Conservation (phyloP, 345 rosid genomes). For the Raphanus sativus region DNA sequence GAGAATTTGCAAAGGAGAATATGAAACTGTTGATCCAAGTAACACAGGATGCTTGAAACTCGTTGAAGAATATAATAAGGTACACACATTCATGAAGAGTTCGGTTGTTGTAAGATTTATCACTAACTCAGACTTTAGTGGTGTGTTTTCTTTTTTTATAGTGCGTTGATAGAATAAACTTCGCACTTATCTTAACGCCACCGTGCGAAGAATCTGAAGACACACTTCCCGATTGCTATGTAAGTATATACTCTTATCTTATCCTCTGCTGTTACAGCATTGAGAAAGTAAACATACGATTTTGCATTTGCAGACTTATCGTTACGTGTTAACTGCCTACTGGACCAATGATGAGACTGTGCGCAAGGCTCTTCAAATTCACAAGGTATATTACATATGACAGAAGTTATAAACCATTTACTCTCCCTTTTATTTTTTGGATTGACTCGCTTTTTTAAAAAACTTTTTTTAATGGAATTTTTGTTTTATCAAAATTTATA, state of each 20-base stretch:
- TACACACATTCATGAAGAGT: conserved; percentile 39
- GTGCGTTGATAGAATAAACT: conserved; percentile 2
- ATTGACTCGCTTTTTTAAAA: too few relatives aligned
- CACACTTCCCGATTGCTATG: conserved; percentile 21
- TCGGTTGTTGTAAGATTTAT: neutral
- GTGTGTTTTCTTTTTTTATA: neutral
- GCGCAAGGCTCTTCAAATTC: conserved; percentile 24
- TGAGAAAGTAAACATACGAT: conserved; percentile 4
- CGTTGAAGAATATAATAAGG: conserved; percentile 11
- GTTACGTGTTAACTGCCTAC: conserved; percentile 9
- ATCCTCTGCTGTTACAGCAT: conserved; percentile 17
- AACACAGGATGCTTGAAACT: conserved; percentile 30
- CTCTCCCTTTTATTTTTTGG: neutral
- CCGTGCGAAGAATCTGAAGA: conserved; percentile 33
- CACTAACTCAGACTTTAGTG: neutral
- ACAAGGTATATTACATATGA: conserved; percentile 12
- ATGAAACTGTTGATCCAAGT: conserved; percentile 20
- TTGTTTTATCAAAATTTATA: too few relatives aligned
- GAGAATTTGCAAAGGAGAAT: conserved; percentile 33
- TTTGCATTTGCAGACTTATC: conserved; percentile 24
- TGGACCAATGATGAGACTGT: conserved; percentile 39
- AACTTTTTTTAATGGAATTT: too few relatives aligned
- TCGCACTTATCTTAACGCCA: neutral
- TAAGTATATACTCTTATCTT: conserved; percentile 16
- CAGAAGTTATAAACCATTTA: neutral